Conservation (phyloP, 176 grass and related monocot species). For the Pontederia paniculata region DNA sequence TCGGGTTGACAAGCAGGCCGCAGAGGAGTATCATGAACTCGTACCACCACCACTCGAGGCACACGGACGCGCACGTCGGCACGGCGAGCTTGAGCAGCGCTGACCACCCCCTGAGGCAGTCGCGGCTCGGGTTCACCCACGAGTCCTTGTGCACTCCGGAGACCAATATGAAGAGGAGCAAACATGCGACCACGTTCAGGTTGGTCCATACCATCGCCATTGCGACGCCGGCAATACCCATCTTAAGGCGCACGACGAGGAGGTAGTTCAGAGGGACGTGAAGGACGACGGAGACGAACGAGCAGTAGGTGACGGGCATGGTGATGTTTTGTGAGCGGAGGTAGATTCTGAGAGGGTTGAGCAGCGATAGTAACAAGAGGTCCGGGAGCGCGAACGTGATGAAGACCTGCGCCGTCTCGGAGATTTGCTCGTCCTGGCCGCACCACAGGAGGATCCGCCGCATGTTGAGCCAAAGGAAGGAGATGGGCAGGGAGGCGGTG, state of each 20-base stretch:
- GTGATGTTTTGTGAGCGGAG: conserved; percentile 8
- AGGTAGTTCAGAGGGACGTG: conserved; percentile 6
- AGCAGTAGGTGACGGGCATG: conserved; percentile 10
- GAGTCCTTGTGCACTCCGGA: conserved; percentile 2
- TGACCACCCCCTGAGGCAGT: conserved; percentile 52
- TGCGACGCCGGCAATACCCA: conserved; percentile 8
- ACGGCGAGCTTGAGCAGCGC: conserved; percentile 59
- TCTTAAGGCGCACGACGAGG: conserved; percentile 2
- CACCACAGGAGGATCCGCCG: conserved; percentile 1
- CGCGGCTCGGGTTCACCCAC: background rate
- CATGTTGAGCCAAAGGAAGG: conserved; percentile 11
- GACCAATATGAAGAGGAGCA: conserved; percentile 5
- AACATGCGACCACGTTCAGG: background rate
- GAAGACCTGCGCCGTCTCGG: background rate
- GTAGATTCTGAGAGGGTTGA: conserved; percentile 7
- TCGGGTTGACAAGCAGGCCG: conserved; percentile 63
- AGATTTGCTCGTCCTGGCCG: conserved; percentile 8
- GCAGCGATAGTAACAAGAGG: conserved; percentile 2
- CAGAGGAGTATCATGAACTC: conserved; percentile 97
- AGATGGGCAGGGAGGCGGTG: conserved; percentile 5
- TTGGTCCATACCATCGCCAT: conserved; percentile 5
- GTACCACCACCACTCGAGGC: conserved; percentile 29
- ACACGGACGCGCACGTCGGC: conserved; percentile 68
- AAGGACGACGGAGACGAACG: background rate
- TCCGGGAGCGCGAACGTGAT: conserved; percentile 1